Evolutionary conservation across 2,329 filamentous ascomycete species (phyloP).

Genomic region (Hypoxylon sp.): DNA sequence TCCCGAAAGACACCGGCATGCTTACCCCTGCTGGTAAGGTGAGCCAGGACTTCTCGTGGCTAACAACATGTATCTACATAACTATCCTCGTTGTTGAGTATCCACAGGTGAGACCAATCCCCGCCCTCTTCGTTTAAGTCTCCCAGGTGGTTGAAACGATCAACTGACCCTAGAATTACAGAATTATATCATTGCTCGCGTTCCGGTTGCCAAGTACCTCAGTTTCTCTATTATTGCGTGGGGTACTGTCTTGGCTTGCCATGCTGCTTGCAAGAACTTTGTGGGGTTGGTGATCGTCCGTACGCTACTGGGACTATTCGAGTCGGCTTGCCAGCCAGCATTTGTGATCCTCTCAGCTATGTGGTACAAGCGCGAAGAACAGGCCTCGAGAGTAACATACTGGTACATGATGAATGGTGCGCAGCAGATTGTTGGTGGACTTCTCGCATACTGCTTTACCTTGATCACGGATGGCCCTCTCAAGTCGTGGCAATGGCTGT

Average conservation of each 20-base stretch:
- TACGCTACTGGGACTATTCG: slow-evolving; percentile 78
- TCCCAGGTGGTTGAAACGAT: neutral
- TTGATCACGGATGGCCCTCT: slow-evolving; percentile 68
- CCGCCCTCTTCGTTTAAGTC: neutral
- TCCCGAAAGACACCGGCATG: slow-evolving; percentile 66
- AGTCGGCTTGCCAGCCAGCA: slow-evolving; percentile 77
- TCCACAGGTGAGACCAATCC: slow-evolving; percentile 64
- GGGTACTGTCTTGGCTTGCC: slow-evolving; percentile 72
- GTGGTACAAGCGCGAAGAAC: slow-evolving; percentile 80
- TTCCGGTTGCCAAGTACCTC: slow-evolving; percentile 78
- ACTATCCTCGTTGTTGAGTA: slow-evolving; percentile 80
- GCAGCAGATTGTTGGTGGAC: slow-evolving; percentile 79
- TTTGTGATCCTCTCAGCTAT: slow-evolving; percentile 77
- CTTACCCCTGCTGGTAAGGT: slow-evolving; percentile 56
- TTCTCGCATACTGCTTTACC: slow-evolving; percentile 75
- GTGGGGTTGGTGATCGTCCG: slow-evolving; percentile 71
- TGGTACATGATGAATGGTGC: slow-evolving; percentile 86
- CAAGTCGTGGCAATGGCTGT: slow-evolving; percentile 78
- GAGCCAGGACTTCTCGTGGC: slow-evolving; percentile 74
- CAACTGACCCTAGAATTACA: slow-evolving; percentile 27
- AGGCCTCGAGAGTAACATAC: slow-evolving; percentile 75
- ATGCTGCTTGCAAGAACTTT: slow-evolving; percentile 74
- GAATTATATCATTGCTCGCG: slow-evolving; percentile 70
- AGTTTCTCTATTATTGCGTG: slow-evolving; percentile 75
- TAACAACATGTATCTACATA: slow-evolving; percentile 82